Conservation (phyloP, 2,329 filamentous ascomycete genomes). For the Aspergillus sp. region DNA sequence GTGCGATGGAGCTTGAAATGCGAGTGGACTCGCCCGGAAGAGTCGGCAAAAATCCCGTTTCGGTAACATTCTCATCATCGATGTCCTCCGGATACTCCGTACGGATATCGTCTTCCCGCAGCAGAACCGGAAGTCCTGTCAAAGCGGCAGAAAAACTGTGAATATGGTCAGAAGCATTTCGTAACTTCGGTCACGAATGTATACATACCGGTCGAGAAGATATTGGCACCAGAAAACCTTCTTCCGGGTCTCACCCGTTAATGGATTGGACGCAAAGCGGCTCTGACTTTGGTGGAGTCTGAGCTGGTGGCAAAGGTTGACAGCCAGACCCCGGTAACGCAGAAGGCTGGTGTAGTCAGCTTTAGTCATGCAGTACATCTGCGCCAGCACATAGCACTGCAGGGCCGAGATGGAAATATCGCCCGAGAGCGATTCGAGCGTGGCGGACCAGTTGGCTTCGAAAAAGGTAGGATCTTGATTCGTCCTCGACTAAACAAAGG, state of each 20-base stretch:
- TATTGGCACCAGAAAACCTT: constrained; percentile 98
- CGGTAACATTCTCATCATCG: constrained; percentile 93
- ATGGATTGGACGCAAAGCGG: constrained; percentile 74
- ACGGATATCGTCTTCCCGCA: constrained; percentile 82
- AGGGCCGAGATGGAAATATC: constrained; percentile 79
- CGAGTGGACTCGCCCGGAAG: constrained; percentile 87
- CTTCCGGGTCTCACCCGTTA: constrained; percentile 86
- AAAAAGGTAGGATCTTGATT: constrained; percentile 57
- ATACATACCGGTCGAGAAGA: constrained; percentile 77
- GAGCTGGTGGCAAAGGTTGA: constrained; percentile 80
- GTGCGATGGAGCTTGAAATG: constrained; percentile 81
- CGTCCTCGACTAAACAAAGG: constrained; percentile 46
- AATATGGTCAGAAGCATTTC: constrained; percentile 2
- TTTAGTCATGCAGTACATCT: constrained; percentile 83
- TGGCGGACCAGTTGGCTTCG: constrained; percentile 79
- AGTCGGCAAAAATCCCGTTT: constrained; percentile 85
- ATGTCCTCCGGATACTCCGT: constrained; percentile 87
- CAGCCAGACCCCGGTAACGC: constrained; percentile 85
- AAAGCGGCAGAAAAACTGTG: constrained; percentile 80
- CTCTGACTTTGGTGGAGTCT: constrained; percentile 91
- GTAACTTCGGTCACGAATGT: neutral
- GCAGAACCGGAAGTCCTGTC: constrained; percentile 82
- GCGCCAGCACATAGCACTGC: constrained; percentile 83
- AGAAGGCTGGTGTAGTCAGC: constrained; percentile 82
- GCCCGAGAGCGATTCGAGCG: constrained; percentile 72